Base-by-base conservation (phyloP, 2,329 filamentous ascomycete genomes). In the Lecanicillium sp. region DNA sequence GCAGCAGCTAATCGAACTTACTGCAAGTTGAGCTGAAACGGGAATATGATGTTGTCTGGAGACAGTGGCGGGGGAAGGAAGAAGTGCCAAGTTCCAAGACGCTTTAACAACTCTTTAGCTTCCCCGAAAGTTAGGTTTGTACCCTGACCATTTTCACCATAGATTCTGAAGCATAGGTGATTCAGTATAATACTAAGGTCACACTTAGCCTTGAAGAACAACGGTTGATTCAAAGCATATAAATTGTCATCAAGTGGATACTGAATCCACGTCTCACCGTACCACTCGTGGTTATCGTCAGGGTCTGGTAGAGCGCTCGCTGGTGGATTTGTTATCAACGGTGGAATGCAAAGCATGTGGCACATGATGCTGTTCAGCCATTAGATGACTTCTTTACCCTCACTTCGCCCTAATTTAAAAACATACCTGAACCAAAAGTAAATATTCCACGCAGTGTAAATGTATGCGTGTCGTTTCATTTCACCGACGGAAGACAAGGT, bases 381-480 rank as follows among this genome's bases (percentile, higher is more conserved):
- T 17, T 19, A 11, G 35, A 5, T 19, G n/a, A 38, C 15, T 4
- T 20, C 17, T 24, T 40, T 40, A 24, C 23, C 37, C 4, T 24
- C n/a, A 6, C 17, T 15, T 33, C 12, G 14, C 5, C 23, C 15
- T 21, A 2, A 19, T 5, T n/a, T 17, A 46, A 35, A 35, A 54
- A 36, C 53, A 14, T 60, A 66, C 63, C 54, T 59, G 50, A 65
- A 58, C 58, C 59, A 66, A 17, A 42, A 54, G 42, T 60, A 67
- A 7, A 66, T 29, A 5, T 53, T 54, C 64, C 65, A 67, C 0
- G 64, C 64, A 2, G 65, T 67, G 38, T 61, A 62, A 1, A 56
- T 49, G 30, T 58, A 55, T 4, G 54, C 60, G 24, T 5, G 6
- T 15, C n/a, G 11, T n/a, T 40, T 15, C 7, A 8, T 9, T 10